phyloP scores from a whole-genome alignment of 768 basidiomycete species.

The Lentinula boryana region DNA sequence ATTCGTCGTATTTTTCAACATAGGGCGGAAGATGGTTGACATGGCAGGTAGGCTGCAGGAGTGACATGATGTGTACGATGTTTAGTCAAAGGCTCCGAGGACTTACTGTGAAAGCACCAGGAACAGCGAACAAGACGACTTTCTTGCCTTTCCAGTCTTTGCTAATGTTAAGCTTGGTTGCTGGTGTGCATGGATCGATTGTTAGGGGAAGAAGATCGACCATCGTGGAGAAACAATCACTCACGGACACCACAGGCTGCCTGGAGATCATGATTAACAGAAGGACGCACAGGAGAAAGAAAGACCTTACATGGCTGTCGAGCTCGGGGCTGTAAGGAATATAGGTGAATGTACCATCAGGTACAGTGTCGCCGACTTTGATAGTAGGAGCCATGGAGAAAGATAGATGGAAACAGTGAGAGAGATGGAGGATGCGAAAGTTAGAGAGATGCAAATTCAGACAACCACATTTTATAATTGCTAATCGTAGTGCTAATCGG shows the following conservation, averaged over 20 bases:
- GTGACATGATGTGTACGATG: slow-evolving; percentile 19
- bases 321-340: slow-evolving; percentile 59
- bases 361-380: slow-evolving; percentile 48
- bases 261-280: slow-evolving; percentile 24
- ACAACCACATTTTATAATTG: background rate
- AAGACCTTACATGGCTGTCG: slow-evolving; percentile 46
- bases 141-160: slow-evolving; percentile 77
- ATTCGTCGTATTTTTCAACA: slow-evolving; percentile 58
- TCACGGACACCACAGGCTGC: slow-evolving; percentile 59
- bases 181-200: slow-evolving; percentile 23
- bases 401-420: background rate
- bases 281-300: background rate
- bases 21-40: slow-evolving; percentile 57
- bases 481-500: background rate
- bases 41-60: slow-evolving; percentile 51
- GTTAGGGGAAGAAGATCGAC: background rate
- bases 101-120: slow-evolving; percentile 75
- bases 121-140: slow-evolving; percentile 72
- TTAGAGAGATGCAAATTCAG: background rate
- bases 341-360: slow-evolving; percentile 38
- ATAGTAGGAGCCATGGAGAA: slow-evolving; percentile 27
- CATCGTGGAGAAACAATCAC: slow-evolving; percentile 19
- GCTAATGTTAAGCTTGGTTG: slow-evolving; percentile 41
- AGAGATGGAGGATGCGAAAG: background rate
- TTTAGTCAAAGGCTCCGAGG: background rate